Base-by-base conservation (phyloP, 2,329 filamentous ascomycete genomes). In the Sarocladiaceae sp. region DNA sequence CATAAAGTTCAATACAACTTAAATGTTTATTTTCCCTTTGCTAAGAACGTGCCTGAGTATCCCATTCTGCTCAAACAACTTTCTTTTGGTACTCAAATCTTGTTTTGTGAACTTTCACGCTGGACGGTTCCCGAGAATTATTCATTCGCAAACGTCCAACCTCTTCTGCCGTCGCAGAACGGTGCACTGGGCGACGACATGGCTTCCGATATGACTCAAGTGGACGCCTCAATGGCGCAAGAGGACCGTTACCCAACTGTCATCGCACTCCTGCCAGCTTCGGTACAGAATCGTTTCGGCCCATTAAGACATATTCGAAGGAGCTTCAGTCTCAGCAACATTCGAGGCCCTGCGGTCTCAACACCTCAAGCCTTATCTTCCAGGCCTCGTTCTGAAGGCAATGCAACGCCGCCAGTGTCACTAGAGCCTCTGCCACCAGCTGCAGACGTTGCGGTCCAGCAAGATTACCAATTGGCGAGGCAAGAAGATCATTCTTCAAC, bases 261-360 rank as follows among this genome's bases (percentile, higher is more conserved):
- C 15, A 79, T 78, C 62, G 71, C 73, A 5, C 72, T 83, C 53
- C 72, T 83, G 7, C 79, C 80, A 3, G 67, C 70, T 1, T 70
- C 78, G 4, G 67, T 84, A 4, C 75, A 78, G 59, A 75, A 70
- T 31, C 70, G 75, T 53, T 67, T 83, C 20, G 75, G 76, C 3
- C 71, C 71, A 5, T 67, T 83, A 8, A 72, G 73, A 26, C 80
- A 76, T 4, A 65, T 83, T 39, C 68, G 71, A 28, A 65, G 65
- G 48, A 71, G 69, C 11, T 67, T 69, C 39, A 71, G 65, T 51
- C 59, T 70, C 6, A 57, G 64, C 22, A 61, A 57, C 8, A 51
- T 66, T 17, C 57, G 57, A 13, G 42, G 53, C 11, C 18, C 25
- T 40, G 26, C 35, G 29, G 20, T 29, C 7, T 18, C 26, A 10